Base-by-base conservation (phyloP, 768 basidiomycete species). In the Psilocybe cyanescens region DNA sequence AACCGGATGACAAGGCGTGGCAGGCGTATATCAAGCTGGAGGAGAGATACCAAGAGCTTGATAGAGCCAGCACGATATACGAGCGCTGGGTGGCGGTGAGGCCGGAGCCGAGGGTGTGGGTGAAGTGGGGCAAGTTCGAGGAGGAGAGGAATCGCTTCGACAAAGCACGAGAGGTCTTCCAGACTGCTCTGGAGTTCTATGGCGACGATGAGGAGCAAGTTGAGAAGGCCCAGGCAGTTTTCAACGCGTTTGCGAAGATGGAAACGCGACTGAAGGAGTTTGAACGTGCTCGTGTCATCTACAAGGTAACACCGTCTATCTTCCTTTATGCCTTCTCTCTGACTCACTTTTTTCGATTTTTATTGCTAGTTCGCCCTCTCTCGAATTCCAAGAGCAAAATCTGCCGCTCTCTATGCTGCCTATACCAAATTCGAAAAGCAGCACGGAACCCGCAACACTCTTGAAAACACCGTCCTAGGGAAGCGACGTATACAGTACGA, bases 1-100 rank as follows among this genome's bases (percentile, higher is more conserved):
- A 99, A 72, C 97, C 97, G 0, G 96, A 99, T 69, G 97, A 99
- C 85, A 98, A 98, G 80, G 95, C 97, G 3, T 99, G 97, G 97
- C 93, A 95, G 72, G 94, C 95, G n/a, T 99, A 97, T 76, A 93
- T 99, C 83, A 99, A 99, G 79, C 82, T 99, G 73, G 97, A 99
- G 78, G 88, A 91, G 71, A 85, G 97, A 55, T 99, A 99, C 72
- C 81, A 88, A 59, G 97, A 99, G 75, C 77, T 87, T 19, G 97
- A 98, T 68, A 83, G 97, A 8, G 97, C 95, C 2, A 97, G 95
- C 60, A 80, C 89, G 19, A 90, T 99, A 37, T 97, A 97, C 72
- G 97, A 99, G 70, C 83, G 95, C 8, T 94, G 94, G 92, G 83
- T 93, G 55, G 89, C 86, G 3, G 85, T 93, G 37, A 86, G 83